Evolutionary conservation across 2,329 filamentous ascomycete genomes (phyloP), one percentile per base, ranked within the genome.

Genomic region (Scleromitrula shiraiana): DNA sequence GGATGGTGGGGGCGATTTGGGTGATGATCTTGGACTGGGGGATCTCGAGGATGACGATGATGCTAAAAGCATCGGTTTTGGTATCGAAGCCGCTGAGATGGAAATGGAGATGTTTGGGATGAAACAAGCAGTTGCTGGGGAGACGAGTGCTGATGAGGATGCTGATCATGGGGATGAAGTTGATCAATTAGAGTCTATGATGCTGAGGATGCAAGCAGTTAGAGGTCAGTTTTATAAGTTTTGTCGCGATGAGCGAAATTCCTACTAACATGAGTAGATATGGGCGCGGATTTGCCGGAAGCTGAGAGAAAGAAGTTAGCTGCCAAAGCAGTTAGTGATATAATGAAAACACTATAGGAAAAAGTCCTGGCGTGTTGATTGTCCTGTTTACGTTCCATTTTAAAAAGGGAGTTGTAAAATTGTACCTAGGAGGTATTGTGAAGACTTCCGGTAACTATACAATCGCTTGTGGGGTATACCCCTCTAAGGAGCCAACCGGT

Each of bases 171-270:
- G 67, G 6, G 67, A 68, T 15, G 65, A 70, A 4, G 70, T 84
- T 14, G 71, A 74, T 57, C 76, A 78, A 61, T 61, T 85, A 24
- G 78, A 83, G 57, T 66, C 67, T 43, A 77, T 84, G 74, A 82
- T 85, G 77, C 66, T 71, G 41, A 82, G 77, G 63, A 66, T 85
- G 51, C 77, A 79, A 63, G 78, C 78, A 1, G 77, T 77, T 7
- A 59, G 58, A 61, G 63, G 63, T 64, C 47, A 51, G 58, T 55
- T 9, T 33, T 7, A 14, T 27, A 3, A 4, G 7, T 10, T 7
- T 35, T 32, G 14, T 9, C 19, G 10, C 12, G 19, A 12, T 20
- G 7, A 2, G 5, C 24, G 38, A 17, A 22, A 24, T 14, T 6
- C 2, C 20, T n/a, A 20, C 54, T 61, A 32, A 61, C 33, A n/a